phyloP scores from a whole-genome alignment of 768 basidiomycete genomes.

The Phanerochaete carnosa region DNA sequence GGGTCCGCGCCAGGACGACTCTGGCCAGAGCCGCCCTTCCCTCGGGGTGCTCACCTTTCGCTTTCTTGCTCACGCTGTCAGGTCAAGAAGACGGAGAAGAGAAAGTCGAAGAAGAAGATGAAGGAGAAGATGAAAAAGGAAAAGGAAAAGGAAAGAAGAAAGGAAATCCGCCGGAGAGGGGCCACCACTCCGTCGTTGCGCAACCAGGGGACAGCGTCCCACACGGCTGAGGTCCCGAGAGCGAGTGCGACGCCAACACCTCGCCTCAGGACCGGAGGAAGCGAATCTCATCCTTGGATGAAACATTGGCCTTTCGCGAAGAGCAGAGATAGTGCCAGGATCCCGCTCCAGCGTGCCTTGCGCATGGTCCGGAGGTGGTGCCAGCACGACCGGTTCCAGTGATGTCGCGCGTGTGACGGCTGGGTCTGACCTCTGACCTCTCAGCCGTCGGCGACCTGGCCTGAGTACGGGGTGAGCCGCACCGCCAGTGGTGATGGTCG shows the following conservation, averaged over 20 bases:
- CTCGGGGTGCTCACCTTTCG: neutral
- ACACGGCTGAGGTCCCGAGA: neutral
- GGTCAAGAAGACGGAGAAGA: neutral
- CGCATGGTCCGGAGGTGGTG: neutral
- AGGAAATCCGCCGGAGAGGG: neutral
- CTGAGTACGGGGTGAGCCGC: neutral
- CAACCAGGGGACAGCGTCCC: neutral
- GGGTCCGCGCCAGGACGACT: neutral
- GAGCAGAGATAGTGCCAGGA: too few species aligned
- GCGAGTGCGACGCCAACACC: neutral
- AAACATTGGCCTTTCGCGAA: too few species aligned
- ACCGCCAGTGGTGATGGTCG: neutral
- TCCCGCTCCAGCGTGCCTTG: too few species aligned
- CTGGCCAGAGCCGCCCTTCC: neutral
- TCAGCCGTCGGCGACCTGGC: neutral
- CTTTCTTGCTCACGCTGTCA: neutral
- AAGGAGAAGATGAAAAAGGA: neutral
- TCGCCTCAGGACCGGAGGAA: neutral
- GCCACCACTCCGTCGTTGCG: neutral
- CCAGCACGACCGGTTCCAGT: neutral
- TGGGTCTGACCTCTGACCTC: neutral
- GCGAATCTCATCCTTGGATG: too few species aligned
- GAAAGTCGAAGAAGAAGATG: neutral
- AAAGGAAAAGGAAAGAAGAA: too few species aligned
- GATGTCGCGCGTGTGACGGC: neutral